Percentiles rank a stretch among this genome's conserved stretches.
These are phyloP conservation scores for Selaginella tamariscina DNA, from an alignment of 75 land plant species.

Conservation along the genomic window DNA sequence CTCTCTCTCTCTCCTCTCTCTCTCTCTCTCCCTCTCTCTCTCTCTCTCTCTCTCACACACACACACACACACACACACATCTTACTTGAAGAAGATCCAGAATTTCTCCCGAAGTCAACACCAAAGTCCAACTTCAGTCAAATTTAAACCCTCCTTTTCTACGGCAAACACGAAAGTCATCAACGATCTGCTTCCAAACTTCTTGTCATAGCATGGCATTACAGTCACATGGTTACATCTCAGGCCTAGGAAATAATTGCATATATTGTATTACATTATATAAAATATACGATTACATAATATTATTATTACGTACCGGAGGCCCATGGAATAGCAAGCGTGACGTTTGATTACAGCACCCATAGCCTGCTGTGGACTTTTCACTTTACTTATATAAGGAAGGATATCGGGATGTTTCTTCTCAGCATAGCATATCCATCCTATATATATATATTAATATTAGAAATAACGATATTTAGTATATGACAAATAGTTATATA, in stretches of 20 bases:
- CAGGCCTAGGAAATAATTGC: constrained; percentile 42
- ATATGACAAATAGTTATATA: too few species aligned
- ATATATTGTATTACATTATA: too few species aligned
- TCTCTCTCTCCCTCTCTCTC: too few species aligned
- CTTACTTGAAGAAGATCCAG: constrained; percentile 75
- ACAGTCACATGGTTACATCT: constrained; percentile 87
- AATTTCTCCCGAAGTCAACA: constrained; percentile 87
- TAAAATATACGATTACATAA: too few species aligned
- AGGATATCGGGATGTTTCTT: constrained; percentile 83
- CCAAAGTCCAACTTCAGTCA: constrained; percentile 93
- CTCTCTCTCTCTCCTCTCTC: too few species aligned
- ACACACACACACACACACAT: neutral
- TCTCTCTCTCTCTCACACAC: too few species aligned
- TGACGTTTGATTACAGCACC: constrained; percentile 72
- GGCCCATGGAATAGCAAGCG: constrained; percentile 41
- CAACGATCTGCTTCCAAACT: constrained; percentile 93
- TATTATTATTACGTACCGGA: constrained; percentile 43
- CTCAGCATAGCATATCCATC: constrained; percentile 99
- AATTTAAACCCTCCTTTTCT: constrained; percentile 15
- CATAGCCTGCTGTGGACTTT: constrained; percentile 94
- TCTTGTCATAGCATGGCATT: constrained; percentile 99
- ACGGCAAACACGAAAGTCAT: constrained; percentile 64
- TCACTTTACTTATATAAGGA: constrained; percentile 81
- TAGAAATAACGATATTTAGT: too few species aligned
- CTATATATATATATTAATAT: too few species aligned